Base-by-base conservation (phyloP, 371 early-diverging fungal species). In the Mortierella sp. region DNA sequence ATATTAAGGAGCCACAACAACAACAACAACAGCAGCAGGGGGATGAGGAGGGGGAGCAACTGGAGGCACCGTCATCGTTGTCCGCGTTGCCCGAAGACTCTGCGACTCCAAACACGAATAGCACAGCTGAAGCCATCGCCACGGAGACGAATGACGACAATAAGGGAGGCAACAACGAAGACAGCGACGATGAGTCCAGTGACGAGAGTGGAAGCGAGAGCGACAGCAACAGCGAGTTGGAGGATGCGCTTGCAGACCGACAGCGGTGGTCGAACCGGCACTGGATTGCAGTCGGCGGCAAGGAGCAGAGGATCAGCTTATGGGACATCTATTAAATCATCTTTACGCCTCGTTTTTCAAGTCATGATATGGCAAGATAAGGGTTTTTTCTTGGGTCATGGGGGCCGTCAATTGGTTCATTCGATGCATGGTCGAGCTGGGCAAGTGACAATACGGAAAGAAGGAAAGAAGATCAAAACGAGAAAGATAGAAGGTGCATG, bases 211-310 rank as follows among this genome's bases (percentile, higher is more conserved):
- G 44, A 13, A 13, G 50, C 26, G 71, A 48, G 0, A 76, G 73
- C 31, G 69, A 67, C 28, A 81, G 78, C 46, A 81, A 78, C 24
- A 77, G 77, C 28, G 78, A 80, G 67, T 16, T 57, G 37, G 80
- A 82, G 59, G 75, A 75, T 69, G 61, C 75, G 11, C 34, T 79
- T n/a, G 64, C 69, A 31, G 55, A 28, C 3, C 74, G 81, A 70
- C 67, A 57, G 4, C 46, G 69, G 37, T 86, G 79, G 79, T 71
- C 75, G 2, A 71, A 46, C 13, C 69, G 79, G 59, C 86, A 87
- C 48, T 83, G 83, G 87, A 73, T 87, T 28, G 80, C 81, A 31
- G 78, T 67, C 8, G 87, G 75, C 21, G 87, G 87, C 16, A 87
- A 87, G 48, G 87, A 87, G 74, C 73, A 76, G 19, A 67, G 84